These are phyloP conservation scores for Emergomyces orientalis DNA, from an alignment of 2,329 filamentous ascomycete genomes.

Conservation along the genomic window DNA sequence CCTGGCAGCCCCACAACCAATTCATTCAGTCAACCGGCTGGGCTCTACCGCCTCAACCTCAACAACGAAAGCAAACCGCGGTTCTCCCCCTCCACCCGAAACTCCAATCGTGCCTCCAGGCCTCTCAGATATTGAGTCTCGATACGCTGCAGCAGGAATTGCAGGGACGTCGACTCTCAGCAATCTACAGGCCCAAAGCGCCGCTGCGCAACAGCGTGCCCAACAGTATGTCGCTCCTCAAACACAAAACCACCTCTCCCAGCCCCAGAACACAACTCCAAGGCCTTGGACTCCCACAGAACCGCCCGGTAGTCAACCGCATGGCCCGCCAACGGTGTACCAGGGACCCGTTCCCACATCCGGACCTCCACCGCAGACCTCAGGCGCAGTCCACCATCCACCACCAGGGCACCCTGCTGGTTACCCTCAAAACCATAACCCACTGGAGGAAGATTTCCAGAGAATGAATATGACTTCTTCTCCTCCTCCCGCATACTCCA, in stretches of 20 bases:
- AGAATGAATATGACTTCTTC: conserved; percentile 71
- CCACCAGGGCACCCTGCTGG: conserved; percentile 19
- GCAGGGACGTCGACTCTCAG: conserved; percentile 75
- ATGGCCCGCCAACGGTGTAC: conserved; percentile 84
- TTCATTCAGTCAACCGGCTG: conserved; percentile 48
- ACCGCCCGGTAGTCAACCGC: conserved; percentile 70
- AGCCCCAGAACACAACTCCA: conserved; percentile 28
- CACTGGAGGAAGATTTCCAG: conserved; percentile 79
- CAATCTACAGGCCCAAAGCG: conserved; percentile 64
- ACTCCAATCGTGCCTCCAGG: conserved; percentile 72
- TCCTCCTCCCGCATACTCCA: conserved; percentile 92
- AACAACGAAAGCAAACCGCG: conserved; percentile 81
- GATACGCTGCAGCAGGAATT: conserved; percentile 85
- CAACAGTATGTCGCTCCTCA: conserved; percentile 62
- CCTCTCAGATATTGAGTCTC: conserved; percentile 73
- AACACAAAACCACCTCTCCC: conserved; percentile 22
- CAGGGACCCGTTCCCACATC: conserved; percentile 57
- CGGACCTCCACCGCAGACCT: conserved; percentile 33
- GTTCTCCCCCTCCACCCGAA: conserved; percentile 89
- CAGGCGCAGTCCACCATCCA: conserved; percentile 22
- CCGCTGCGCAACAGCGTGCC: conserved; percentile 68
- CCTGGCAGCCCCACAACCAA: conserved; percentile 45
- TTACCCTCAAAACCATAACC: conserved; percentile 57
- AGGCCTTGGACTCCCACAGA: conserved; percentile 96
- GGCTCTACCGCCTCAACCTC: conserved; percentile 85